Evolutionary conservation across 352 stramenopile genomes (phyloP), one percentile per base, ranked within the genome.

Genomic region (Phytophthora capsici): DNA sequence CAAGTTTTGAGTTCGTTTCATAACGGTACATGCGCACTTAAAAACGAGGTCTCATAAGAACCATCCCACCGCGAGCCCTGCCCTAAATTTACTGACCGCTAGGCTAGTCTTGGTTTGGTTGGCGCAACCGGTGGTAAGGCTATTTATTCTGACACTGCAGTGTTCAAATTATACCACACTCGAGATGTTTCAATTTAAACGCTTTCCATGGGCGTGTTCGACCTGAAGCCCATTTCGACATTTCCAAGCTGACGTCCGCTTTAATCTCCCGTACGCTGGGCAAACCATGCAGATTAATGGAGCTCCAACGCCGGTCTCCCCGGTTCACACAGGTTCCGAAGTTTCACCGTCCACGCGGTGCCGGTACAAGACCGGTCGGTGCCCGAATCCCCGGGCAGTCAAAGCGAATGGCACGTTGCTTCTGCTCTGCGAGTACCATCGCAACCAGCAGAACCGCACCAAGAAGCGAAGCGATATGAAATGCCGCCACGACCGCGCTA

Each of bases 381-480:
- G 87, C 56, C 78, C 63, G 16, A 91, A 94, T 66, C 41, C 71
- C 6, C 80, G 87, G 9, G 85, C 88, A 34, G 69, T 88, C 16
- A 95, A 95, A 51, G 68, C 85, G 17, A 94, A 94, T 50, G 85
- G 87, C 28, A 85, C 75, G 20, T 69, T 87, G 4, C 71, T 94
- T 12, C 66, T 93, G 48, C 81, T 95, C 16, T 95, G 87, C 46
- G 84, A 95, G 59, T 84, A 88, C 63, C 87, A 95, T 43, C 85
- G 87, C 36, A 78, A 77, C 55, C 86, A 94, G 59, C 85, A 94
- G 61, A 95, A 95, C 50, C 77, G 86, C n/a, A 94, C 86, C 22
- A 95, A 95, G 72, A 93, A 93, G 63, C 83, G 84, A 7, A 93
- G 84, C 52, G 86, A 95, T 58, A 83, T 90, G 62, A 91, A 93